A percentile compares a stretch with the other conserved stretches of the same genome.
Evolutionary conservation across 2,329 filamentous ascomycete species (phyloP).

Genomic region (Alternaria angustiovoidea): DNA sequence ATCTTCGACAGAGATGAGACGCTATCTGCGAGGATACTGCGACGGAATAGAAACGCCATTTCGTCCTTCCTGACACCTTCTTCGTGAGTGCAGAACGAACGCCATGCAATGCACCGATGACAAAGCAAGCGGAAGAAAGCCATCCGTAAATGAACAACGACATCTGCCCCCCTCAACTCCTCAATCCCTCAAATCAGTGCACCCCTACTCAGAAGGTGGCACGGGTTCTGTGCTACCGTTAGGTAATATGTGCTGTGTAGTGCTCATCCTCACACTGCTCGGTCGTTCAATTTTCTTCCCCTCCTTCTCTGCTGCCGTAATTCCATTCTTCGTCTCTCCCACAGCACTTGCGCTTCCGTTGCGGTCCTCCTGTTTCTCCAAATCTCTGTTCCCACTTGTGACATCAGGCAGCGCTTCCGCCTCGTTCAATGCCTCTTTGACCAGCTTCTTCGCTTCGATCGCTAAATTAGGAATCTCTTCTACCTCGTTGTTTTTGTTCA

Average conservation of each 20-base stretch:
- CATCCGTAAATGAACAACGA: too few species aligned
- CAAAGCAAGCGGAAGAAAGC: background rate
- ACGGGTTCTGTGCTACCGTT: slow-evolving; percentile 19
- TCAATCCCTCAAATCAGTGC: background rate
- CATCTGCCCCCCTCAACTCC: too few species aligned
- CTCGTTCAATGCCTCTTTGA: slow-evolving; percentile 44
- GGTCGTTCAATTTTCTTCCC: slow-evolving; percentile 21
- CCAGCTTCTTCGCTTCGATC: slow-evolving; percentile 55
- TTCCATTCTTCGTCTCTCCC: background rate
- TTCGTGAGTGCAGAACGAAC: slow-evolving; percentile 12
- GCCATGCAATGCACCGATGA: slow-evolving; percentile 13
- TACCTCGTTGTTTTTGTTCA: slow-evolving; percentile 58
- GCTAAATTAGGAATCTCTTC: slow-evolving; percentile 54
- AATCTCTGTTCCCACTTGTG: slow-evolving; percentile 3
- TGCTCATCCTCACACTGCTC: slow-evolving; percentile 23
- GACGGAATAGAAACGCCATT: background rate
- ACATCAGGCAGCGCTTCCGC: slow-evolving; percentile 15
- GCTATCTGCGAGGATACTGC: background rate
- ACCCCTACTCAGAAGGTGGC: slow-evolving; percentile 8
- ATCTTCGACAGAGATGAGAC: background rate
- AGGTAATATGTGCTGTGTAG: slow-evolving; percentile 22
- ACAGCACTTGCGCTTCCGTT: background rate
- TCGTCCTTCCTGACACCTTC: background rate
- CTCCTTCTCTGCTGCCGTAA: background rate
- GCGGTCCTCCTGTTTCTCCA: background rate